Conservation (phyloP, 345 rosid genomes). For the Citrus hindsii region DNA sequence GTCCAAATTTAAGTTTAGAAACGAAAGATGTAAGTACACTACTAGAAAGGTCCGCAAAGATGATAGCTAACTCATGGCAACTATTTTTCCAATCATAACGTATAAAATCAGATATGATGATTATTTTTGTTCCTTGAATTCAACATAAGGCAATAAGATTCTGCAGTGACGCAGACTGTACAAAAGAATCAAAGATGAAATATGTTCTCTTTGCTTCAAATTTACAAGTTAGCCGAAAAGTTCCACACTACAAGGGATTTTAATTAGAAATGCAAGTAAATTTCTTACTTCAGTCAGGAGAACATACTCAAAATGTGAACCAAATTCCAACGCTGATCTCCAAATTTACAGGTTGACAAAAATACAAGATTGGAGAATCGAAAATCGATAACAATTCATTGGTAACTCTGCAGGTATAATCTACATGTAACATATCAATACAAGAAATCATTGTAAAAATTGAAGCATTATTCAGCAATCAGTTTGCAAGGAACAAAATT, state of each 20-base stretch:
- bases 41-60: too few relatives aligned
- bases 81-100: too few relatives aligned
- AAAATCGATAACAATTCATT: conserved; percentile 8
- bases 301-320: not conserved
- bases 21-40: too few relatives aligned
- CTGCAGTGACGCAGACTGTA: too few relatives aligned
- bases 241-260: not conserved
- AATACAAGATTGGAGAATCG: not conserved
- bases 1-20: too few relatives aligned
- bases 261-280: not conserved
- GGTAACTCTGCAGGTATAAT: conserved; percentile 21
- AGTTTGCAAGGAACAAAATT: conserved; percentile 35
- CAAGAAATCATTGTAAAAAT: conserved; percentile 10
- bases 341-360: not conserved
- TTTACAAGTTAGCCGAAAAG: too few relatives aligned
- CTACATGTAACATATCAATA: conserved; percentile 15
- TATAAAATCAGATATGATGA: too few relatives aligned
- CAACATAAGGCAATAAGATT: too few relatives aligned
- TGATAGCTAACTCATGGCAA: too few relatives aligned
- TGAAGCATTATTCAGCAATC: conserved; percentile 21
- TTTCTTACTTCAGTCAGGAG: not conserved
- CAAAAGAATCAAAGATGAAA: too few relatives aligned
- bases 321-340: not conserved
- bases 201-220: too few relatives aligned
- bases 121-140: too few relatives aligned